These are phyloP conservation scores for Microbotryum intermedium DNA, from an alignment of 1,284 basidiomycete species.

Conservation along the genomic window DNA sequence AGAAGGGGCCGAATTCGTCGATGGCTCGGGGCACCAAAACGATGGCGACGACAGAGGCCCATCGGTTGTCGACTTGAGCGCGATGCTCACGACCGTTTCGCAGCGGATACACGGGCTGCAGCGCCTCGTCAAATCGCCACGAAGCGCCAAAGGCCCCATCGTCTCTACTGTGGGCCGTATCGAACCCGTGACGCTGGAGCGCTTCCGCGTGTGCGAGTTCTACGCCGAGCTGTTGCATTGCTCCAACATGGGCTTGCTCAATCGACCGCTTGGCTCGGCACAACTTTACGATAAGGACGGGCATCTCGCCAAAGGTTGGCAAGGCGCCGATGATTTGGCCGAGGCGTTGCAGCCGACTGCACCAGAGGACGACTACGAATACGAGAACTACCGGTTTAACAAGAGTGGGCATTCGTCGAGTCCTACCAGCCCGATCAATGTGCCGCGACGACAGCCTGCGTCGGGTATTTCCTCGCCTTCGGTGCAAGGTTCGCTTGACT, in stretches of 20 bases:
- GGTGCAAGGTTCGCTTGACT: slow-evolving; percentile 15
- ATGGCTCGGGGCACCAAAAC: slow-evolving; percentile 42
- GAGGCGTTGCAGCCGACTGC: slow-evolving; percentile 10
- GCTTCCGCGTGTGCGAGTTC: slow-evolving; percentile 94
- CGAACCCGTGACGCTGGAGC: slow-evolving; percentile 81
- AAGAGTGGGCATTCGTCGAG: neutral
- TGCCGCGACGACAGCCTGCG: neutral
- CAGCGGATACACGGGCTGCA: slow-evolving; percentile 65
- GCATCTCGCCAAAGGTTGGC: slow-evolving; percentile 19
- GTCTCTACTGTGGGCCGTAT: slow-evolving; percentile 48
- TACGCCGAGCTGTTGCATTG: slow-evolving; percentile 95
- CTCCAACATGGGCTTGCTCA: slow-evolving; percentile 95
- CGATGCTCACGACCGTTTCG: slow-evolving; percentile 68
- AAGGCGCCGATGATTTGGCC: slow-evolving; percentile 20
- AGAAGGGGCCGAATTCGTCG: slow-evolving; percentile 57
- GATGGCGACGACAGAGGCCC: slow-evolving; percentile 60
- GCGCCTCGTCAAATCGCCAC: slow-evolving; percentile 58
- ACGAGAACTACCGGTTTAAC: neutral
- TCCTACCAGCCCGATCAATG: slow-evolving; percentile 3
- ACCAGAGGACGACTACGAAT: neutral
- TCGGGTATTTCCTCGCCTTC: slow-evolving; percentile 22
- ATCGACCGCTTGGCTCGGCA: slow-evolving; percentile 48
- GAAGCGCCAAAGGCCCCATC: slow-evolving; percentile 47
- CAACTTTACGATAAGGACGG: slow-evolving; percentile 17
- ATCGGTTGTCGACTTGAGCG: slow-evolving; percentile 81